These are phyloP conservation scores for Obelidium mucronatum DNA, from an alignment of 192 early-diverging fungal species.

Conservation along the genomic window DNA sequence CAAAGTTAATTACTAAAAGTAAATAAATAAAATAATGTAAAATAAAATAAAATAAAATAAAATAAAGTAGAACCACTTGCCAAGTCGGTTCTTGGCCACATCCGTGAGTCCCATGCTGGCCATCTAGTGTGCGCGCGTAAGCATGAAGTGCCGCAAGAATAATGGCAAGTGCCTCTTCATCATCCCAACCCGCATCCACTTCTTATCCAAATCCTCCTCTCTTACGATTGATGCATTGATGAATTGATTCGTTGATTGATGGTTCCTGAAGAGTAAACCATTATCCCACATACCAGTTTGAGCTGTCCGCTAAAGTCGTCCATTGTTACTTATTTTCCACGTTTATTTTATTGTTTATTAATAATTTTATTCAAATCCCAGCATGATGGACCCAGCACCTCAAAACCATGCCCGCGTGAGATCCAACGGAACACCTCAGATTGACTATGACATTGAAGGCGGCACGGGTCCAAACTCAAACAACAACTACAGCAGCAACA, in stretches of 20 bases:
- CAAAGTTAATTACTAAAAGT: background rate
- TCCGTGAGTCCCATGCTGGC: conserved; percentile 16
- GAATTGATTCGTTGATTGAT: background rate
- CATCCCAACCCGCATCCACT: no score
- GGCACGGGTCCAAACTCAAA: no score
- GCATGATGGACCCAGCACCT: no score
- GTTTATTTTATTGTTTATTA: background rate
- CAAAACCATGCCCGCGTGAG: no score
- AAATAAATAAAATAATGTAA: no score
- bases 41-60: no score
- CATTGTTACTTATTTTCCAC: background rate
- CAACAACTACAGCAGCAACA: no score
- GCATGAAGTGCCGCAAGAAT: background rate
- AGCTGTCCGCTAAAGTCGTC: background rate
- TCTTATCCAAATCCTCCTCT: background rate
- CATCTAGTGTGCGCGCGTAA: background rate
- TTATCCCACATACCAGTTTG: background rate
- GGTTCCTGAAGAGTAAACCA: background rate
- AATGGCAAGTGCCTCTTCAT: no score
- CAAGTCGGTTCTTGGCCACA: conserved; percentile 13
- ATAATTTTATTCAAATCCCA: no score
- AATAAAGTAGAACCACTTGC: background rate
- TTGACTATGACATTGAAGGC: no score
- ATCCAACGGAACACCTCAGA: no score
- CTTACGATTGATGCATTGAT: background rate